These are phyloP conservation scores for Boletus reticulatus DNA, from an alignment of 768 basidiomycete genomes.

Conservation along the genomic window DNA sequence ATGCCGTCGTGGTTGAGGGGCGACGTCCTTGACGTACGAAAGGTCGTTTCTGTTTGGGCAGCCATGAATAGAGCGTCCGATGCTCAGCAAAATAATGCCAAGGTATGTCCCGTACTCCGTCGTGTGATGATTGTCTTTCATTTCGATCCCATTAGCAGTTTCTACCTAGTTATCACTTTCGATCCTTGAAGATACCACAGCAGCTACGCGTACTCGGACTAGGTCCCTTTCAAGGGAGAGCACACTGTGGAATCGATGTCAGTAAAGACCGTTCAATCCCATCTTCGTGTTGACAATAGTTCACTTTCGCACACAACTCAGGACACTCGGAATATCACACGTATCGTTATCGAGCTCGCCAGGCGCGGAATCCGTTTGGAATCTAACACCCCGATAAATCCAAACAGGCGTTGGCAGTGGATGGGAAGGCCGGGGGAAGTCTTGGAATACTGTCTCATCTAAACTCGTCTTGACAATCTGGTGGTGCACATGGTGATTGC, in stretches of 20 bases:
- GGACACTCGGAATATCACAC: constrained; percentile 89
- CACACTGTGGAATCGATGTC: constrained; percentile 90
- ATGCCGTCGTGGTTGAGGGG: constrained; percentile 75
- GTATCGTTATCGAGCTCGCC: constrained; percentile 79
- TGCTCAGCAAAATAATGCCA: constrained; percentile 6
- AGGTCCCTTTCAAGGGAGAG: constrained; percentile 74
- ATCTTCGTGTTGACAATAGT: constrained; percentile 2
- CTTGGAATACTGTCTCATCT: constrained; percentile 43
- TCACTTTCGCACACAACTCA: constrained; percentile 29
- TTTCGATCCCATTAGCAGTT: constrained; percentile 13
- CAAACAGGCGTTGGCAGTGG: constrained; percentile 74
- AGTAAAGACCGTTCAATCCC: constrained; percentile 34
- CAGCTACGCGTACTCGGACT: constrained; percentile 75
- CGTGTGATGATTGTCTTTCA: not conserved
- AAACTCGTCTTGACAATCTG: not conserved
- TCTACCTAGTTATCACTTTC: constrained; percentile 15
- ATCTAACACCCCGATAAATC: constrained; percentile 70
- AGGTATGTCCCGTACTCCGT: constrained; percentile 12
- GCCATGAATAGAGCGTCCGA: constrained; percentile 10
- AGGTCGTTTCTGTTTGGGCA: constrained; percentile 48
- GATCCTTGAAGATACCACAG: constrained; percentile 62
- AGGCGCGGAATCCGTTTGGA: constrained; percentile 61
- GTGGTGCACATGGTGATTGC: constrained; percentile 12
- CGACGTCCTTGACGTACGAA: constrained; percentile 74
- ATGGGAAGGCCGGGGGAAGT: constrained; percentile 78